Conservation (phyloP, 768 basidiomycete species). For the Tubosaeta sp. region DNA sequence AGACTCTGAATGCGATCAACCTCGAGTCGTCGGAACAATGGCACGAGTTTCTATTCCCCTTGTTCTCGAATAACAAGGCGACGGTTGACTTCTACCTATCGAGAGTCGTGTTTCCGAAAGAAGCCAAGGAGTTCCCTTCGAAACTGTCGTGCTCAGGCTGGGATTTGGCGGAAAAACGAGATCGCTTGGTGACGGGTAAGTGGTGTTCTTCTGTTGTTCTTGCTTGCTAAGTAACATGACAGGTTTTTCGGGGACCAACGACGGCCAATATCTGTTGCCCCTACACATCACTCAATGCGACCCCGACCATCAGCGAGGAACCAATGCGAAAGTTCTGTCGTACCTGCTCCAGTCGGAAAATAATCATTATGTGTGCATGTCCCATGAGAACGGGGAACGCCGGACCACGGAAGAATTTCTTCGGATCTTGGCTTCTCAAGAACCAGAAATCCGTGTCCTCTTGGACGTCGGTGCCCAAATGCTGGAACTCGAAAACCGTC, state of each 20-base stretch:
- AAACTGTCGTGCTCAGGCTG: constrained; percentile 30
- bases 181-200: constrained; percentile 6
- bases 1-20: neutral
- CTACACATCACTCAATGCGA: no score
- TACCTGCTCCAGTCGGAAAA: constrained; percentile 24
- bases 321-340: constrained; percentile 15
- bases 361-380: constrained; percentile 6
- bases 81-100: constrained; percentile 19
- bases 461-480: constrained; percentile 51
- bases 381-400: neutral
- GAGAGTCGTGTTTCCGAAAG: constrained; percentile 31
- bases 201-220: neutral
- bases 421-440: constrained; percentile 26
- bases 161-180: constrained; percentile 31
- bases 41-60: neutral
- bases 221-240: neutral
- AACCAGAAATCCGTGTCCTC: constrained; percentile 38
- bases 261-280: no score
- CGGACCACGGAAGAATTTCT: constrained; percentile 14
- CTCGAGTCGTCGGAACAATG: constrained; percentile 7
- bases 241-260: constrained; percentile 33
- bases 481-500: constrained; percentile 29
- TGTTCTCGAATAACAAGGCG: constrained; percentile 1
- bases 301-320: no score
- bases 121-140: constrained; percentile 28